phyloP scores from a whole-genome alignment of 495 filamentous ascomycete species.

The Lasiosphaeris hirsuta region DNA sequence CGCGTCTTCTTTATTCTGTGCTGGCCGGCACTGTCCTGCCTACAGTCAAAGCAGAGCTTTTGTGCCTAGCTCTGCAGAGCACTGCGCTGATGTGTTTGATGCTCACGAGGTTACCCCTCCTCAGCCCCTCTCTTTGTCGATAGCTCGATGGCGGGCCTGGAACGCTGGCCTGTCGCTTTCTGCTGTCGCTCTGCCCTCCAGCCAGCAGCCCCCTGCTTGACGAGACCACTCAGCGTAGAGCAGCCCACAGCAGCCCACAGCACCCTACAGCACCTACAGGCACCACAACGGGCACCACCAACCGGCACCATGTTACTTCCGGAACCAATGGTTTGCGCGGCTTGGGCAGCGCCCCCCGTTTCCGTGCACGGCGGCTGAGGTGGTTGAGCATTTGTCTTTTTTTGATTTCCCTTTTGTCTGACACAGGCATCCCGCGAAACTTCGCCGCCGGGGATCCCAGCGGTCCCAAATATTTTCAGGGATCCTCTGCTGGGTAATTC shows the following conservation, averaged over 20 bases:
- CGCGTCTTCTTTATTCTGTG: not conserved
- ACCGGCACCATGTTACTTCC: too few relatives aligned
- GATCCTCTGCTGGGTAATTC: slow-evolving; percentile 7
- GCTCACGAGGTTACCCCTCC: slow-evolving; percentile 23
- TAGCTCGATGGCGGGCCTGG: slow-evolving; percentile 9
- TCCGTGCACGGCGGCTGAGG: too few relatives aligned
- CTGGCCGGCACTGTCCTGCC: not conserved
- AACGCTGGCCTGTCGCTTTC: slow-evolving; percentile 4
- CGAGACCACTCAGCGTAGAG: not conserved
- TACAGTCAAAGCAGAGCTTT: not conserved
- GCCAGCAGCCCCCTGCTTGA: not conserved
- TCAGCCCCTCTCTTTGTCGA: slow-evolving; percentile 13
- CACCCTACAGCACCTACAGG: too few relatives aligned
- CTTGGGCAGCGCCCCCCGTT: too few relatives aligned
- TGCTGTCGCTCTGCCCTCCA: slow-evolving; percentile 1
- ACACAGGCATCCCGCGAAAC: too few relatives aligned
- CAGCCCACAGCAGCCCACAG: not conserved
- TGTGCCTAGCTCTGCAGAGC: slow-evolving; percentile 5
- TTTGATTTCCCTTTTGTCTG: too few relatives aligned
- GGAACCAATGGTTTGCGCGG: too few relatives aligned
- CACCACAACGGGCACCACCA: too few relatives aligned
- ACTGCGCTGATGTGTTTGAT: slow-evolving; percentile 24
- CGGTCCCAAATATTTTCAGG: not conserved
- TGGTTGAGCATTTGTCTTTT: too few relatives aligned
- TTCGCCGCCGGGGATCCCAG: too few relatives aligned